Base-by-base conservation (phyloP, 2,329 filamentous ascomycete species). In the Cladophialophora carrionii region DNA sequence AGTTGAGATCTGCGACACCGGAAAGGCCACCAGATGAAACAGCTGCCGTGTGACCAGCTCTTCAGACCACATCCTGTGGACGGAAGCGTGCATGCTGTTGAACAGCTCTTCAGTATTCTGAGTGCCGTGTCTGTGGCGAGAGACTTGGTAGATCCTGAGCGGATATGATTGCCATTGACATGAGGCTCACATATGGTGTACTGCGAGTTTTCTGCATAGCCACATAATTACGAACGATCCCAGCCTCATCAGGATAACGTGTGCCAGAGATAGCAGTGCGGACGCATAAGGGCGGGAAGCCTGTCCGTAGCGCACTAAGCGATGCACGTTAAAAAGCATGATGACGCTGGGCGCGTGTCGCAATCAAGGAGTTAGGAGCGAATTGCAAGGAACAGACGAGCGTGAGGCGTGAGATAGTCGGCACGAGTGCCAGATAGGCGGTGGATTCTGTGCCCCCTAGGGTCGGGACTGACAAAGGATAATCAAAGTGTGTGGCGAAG, bases 251-350 rank as follows among this genome's bases (percentile, higher is more conserved):
- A 37, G 34, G 57, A 48, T 43, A 54, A 41, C 24, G 57, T 31
- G 59, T 58, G 57, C 64, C 67, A 63, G 64, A 66, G 67, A 69
- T 69, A 67, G 67, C 49, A 69, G 29, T 61, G 24, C 54, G 41
- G 48, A 37, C 56, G 63, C 63, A 67, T n/a, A 55, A 24, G 41
- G 62, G 59, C 64, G 67, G 67, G 53, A 63, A 46, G 34, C 20
- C 52, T 61, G 64, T 65, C 67, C 67, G 67, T 66, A 63, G 62
- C 52, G 62, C 58, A 46, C 52, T 61, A 67, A 65, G 62, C 64
- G 54, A 64, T 61, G 58, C 57, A 60, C 22, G 57, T 52, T 46
- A 48, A 46, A 51, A 52, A 58, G 61, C 5, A 43, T 51, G 51
- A 63, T 69, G 67, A 69, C 61, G 67, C 52, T 41, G 31, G 22